Conservation (phyloP, 495 filamentous ascomycete species). For the Talaromyces nanjingensis region DNA sequence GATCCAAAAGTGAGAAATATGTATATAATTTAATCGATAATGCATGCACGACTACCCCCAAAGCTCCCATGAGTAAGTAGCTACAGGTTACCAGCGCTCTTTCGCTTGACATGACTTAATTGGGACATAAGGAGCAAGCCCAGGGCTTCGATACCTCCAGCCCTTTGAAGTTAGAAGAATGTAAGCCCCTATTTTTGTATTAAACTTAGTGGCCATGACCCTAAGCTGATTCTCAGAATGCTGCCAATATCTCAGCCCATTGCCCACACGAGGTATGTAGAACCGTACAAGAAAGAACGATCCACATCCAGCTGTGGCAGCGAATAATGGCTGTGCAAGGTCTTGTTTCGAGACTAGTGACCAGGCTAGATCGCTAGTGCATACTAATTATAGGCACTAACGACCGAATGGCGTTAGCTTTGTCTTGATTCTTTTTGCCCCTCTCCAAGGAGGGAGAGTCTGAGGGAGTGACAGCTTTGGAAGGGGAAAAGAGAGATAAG, state of each 20-base stretch:
- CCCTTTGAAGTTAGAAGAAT: neutral
- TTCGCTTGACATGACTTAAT: neutral
- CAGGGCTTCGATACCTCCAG: neutral
- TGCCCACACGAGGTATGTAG: neutral
- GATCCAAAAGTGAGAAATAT: neutral
- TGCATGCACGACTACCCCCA: neutral
- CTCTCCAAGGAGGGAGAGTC: neutral
- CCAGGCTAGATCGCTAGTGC: neutral
- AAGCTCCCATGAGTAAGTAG: neutral
- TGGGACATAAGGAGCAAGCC: neutral
- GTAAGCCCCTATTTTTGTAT: neutral
- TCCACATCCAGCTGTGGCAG: neutral
- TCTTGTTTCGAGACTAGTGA: neutral
- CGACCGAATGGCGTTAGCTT: neutral
- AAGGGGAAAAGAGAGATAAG: neutral
- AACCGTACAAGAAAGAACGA: neutral
- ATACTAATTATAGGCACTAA: slow-evolving; percentile 5
- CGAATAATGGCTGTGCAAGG: neutral
- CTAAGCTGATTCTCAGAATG: neutral
- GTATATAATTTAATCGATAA: neutral
- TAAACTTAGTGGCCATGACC: neutral
- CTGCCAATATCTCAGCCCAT: neutral
- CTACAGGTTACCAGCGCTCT: neutral
- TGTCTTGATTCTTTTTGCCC: slow-evolving; percentile 3
- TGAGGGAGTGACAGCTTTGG: neutral